A percentile compares a stretch with the other conserved stretches of the same genome.
These are phyloP conservation scores for Singerocomus inundabilis DNA, from an alignment of 1,284 basidiomycete species.

Conservation along the genomic window DNA sequence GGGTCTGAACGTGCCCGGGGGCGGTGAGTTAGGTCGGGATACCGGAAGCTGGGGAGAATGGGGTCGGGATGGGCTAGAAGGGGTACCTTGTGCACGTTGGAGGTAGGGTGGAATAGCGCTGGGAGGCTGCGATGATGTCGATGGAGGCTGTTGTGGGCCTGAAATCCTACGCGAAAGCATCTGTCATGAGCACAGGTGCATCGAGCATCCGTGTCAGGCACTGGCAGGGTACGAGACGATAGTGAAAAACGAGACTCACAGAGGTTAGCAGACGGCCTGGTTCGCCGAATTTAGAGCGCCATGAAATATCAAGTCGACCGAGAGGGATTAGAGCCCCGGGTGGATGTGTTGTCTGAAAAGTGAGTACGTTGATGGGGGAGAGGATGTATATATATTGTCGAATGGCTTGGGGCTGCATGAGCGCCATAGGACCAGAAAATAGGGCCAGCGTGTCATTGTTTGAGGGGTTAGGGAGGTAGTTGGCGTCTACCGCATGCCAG, in stretches of 20 bases:
- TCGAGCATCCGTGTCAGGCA: background rate
- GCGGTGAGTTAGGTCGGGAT: conserved; percentile 48
- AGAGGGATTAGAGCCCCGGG: conserved; percentile 75
- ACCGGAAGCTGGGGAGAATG: conserved; percentile 48
- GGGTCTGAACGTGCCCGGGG: conserved; percentile 43
- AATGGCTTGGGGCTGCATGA: conserved; percentile 79
- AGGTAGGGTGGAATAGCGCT: conserved; percentile 73
- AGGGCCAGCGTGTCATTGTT: conserved; percentile 17
- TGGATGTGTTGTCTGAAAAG: conserved; percentile 50
- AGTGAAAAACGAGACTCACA: conserved; percentile 28
- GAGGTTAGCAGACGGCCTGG: conserved; percentile 82
- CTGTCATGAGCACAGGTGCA: conserved; percentile 25
- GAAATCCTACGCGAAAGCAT: conserved; percentile 74
- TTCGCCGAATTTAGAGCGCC: conserved; percentile 79
- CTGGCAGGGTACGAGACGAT: background rate
- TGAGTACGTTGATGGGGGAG: conserved; percentile 46
- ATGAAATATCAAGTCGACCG: conserved; percentile 79
- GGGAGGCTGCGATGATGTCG: conserved; percentile 44
- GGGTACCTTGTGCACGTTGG: conserved; percentile 48
- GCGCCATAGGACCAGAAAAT: conserved; percentile 59
- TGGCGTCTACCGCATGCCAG: conserved; percentile 61
- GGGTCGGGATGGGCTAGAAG: conserved; percentile 46
- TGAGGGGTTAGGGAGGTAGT: conserved; percentile 28
- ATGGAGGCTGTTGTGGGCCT: conserved; percentile 37
- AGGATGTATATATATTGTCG: conserved; percentile 85